Conservation (phyloP, 2,329 filamentous ascomycete genomes). For the Sarocladium brachiariae region DNA sequence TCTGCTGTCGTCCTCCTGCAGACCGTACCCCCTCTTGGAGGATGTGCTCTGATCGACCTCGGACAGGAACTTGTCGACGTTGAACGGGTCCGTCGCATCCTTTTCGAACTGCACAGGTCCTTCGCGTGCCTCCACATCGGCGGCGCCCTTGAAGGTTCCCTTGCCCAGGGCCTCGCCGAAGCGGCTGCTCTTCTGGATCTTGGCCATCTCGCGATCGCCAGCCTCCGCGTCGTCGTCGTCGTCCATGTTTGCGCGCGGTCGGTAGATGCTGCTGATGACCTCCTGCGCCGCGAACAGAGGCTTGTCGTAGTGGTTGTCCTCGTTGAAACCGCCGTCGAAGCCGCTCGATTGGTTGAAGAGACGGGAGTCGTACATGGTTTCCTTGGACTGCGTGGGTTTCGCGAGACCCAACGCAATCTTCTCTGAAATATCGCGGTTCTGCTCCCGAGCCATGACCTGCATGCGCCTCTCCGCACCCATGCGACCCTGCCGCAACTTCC, state of each 20-base stretch:
- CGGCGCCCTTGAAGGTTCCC: conserved; percentile 85
- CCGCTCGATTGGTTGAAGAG: conserved; percentile 92
- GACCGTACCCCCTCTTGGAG: conserved; percentile 67
- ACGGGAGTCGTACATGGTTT: conserved; percentile 95
- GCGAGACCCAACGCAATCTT: conserved; percentile 92
- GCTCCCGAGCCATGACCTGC: conserved; percentile 88
- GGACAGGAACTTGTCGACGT: conserved; percentile 87
- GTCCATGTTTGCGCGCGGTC: conserved; percentile 66
- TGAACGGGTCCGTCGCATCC: conserved; percentile 78
- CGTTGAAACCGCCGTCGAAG: conserved; percentile 89
- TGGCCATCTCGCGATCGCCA: conserved; percentile 76
- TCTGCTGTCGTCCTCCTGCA: conserved; percentile 56
- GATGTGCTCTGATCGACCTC: conserved; percentile 61
- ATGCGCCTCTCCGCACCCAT: conserved; percentile 93
- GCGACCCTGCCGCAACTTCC: conserved; percentile 83
- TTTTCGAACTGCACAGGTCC: conserved; percentile 97
- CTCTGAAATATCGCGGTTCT: conserved; percentile 94
- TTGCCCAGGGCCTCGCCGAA: conserved; percentile 82
- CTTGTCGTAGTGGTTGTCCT: conserved; percentile 96
- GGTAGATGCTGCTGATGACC: conserved; percentile 89
- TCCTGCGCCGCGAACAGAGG: conserved; percentile 94
- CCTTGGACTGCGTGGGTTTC: conserved; percentile 85
- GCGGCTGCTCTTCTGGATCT: conserved; percentile 76
- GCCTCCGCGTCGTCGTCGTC: conserved; percentile 74
- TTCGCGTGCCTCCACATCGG: conserved; percentile 75